A percentile compares a stretch with the other conserved stretches of the same genome.
phyloP scores from a whole-genome alignment of 257 asterid species.

The Henckelia pumila region DNA sequence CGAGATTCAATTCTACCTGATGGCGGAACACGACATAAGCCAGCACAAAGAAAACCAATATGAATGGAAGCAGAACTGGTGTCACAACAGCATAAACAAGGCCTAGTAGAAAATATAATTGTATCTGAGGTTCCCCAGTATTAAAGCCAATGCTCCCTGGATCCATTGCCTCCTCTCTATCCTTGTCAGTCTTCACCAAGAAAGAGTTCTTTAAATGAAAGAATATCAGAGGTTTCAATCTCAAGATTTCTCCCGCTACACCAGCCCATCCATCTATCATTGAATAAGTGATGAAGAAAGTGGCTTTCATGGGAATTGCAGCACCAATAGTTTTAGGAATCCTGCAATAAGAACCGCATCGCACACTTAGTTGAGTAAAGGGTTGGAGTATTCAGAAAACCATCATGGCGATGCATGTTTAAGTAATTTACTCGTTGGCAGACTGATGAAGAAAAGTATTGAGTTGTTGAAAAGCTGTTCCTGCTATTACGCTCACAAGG shows the following conservation, averaged over 20 bases:
- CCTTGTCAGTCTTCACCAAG: slow-evolving; percentile 88
- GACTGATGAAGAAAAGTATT: slow-evolving; percentile 55
- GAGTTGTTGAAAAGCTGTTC: slow-evolving; percentile 77
- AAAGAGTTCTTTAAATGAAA: slow-evolving; percentile 77
- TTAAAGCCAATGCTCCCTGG: slow-evolving; percentile 89
- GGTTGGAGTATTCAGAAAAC: background rate
- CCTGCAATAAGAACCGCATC: slow-evolving; percentile 39
- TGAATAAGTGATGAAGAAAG: slow-evolving; percentile 82
- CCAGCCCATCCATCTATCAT: slow-evolving; percentile 99
- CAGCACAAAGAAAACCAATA: slow-evolving; percentile 74
- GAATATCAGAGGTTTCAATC: slow-evolving; percentile 72
- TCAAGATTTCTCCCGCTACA: slow-evolving; percentile 81
- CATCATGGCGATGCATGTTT: background rate
- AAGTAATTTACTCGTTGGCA: slow-evolving; percentile 53
- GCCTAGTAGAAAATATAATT: slow-evolving; percentile 86
- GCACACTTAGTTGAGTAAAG: slow-evolving; percentile 11
- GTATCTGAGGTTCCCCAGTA: slow-evolving; percentile 97
- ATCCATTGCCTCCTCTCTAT: slow-evolving; percentile 84
- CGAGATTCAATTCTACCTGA: slow-evolving; percentile 55
- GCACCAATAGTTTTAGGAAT: slow-evolving; percentile 68
- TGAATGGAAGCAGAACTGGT: slow-evolving; percentile 84
- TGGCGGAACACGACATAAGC: slow-evolving; percentile 82
- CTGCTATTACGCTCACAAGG: slow-evolving; percentile 86
- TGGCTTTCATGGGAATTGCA: slow-evolving; percentile 92
- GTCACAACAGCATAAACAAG: slow-evolving; percentile 88